These are phyloP conservation scores for Streptanthus diversifolius DNA, from an alignment of 345 rosid species.

Conservation along the genomic window DNA sequence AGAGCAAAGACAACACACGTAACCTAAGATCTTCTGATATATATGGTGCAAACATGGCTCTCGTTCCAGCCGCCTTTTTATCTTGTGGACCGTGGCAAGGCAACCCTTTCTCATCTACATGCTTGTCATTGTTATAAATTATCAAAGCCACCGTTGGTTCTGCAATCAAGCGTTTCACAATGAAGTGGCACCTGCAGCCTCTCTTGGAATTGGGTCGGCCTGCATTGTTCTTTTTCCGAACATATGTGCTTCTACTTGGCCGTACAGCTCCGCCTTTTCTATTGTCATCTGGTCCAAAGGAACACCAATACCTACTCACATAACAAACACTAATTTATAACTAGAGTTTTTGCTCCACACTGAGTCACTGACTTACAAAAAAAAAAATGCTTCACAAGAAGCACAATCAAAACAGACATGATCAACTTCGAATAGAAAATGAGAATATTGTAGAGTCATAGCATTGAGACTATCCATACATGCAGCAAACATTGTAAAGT, in stretches of 20 bases:
- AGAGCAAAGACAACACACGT: constrained; percentile 73
- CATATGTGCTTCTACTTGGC: constrained; percentile 79
- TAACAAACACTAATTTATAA: constrained; percentile 1
- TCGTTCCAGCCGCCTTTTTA: constrained; percentile 89
- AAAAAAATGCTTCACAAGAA: too few relatives aligned
- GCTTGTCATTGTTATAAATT: constrained; percentile 85
- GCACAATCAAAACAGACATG: too few relatives aligned
- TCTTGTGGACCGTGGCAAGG: constrained; percentile 98
- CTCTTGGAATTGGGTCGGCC: constrained; percentile 95
- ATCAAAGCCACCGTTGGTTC: constrained; percentile 84
- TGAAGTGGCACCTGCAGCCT: constrained; percentile 95
- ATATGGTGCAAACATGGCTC: constrained; percentile 97
- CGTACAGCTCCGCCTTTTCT: constrained; percentile 81
- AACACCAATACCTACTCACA: constrained; percentile 89
- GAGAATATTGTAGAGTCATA: too few relatives aligned
- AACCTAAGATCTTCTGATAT: constrained; percentile 95
- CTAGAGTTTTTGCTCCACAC: neutral
- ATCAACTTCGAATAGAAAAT: too few relatives aligned
- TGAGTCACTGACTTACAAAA: neutral
- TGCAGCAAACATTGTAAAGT: too few relatives aligned
- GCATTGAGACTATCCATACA: too few relatives aligned
- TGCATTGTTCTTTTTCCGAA: constrained; percentile 80
- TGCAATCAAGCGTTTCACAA: constrained; percentile 88
- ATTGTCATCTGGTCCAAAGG: constrained; percentile 96
- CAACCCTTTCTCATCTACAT: constrained; percentile 78